phyloP scores from a whole-genome alignment of 768 basidiomycete species.

The Gyrodon lividus region DNA sequence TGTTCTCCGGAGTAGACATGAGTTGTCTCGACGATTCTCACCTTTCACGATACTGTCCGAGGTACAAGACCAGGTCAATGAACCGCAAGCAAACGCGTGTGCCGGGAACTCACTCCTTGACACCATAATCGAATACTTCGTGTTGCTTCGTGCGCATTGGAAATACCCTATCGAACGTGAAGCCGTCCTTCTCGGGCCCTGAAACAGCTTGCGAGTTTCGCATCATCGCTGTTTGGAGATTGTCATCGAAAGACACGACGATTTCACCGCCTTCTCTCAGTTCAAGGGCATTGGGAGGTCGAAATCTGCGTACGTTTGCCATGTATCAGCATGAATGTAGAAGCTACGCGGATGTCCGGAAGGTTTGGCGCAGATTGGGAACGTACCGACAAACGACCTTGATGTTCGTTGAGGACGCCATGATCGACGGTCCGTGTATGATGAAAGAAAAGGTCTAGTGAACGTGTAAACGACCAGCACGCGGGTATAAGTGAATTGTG shows the following conservation, averaged over 20 bases:
- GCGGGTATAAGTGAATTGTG: constrained; percentile 14
- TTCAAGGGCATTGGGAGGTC: constrained; percentile 92
- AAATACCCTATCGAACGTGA: constrained; percentile 97
- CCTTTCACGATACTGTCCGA: constrained; percentile 81
- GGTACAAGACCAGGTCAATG: constrained; percentile 17
- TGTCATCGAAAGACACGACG: constrained; percentile 86
- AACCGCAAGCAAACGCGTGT: constrained; percentile 4
- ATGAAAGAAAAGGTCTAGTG: constrained; percentile 14
- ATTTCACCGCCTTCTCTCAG: constrained; percentile 83
- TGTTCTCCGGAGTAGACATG: neutral
- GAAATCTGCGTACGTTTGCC: constrained; percentile 59
- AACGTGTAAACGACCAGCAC: constrained; percentile 11
- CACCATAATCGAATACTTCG: constrained; percentile 98
- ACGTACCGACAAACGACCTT: constrained; percentile 98
- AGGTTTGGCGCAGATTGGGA: constrained; percentile 6
- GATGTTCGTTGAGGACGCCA: constrained; percentile 83
- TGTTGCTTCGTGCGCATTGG: constrained; percentile 86
- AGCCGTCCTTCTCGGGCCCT: constrained; percentile 95
- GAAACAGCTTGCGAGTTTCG: constrained; percentile 64
- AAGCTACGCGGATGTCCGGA: constrained; percentile 1
- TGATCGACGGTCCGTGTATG: constrained; percentile 40
- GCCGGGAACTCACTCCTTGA: constrained; percentile 76
- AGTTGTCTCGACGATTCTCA: constrained; percentile 30
- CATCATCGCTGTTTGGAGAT: constrained; percentile 80
- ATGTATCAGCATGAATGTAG: constrained; percentile 7